phyloP scores from a whole-genome alignment of 371 early-diverging fungal species.

The Blastocladiella emersonii region DNA sequence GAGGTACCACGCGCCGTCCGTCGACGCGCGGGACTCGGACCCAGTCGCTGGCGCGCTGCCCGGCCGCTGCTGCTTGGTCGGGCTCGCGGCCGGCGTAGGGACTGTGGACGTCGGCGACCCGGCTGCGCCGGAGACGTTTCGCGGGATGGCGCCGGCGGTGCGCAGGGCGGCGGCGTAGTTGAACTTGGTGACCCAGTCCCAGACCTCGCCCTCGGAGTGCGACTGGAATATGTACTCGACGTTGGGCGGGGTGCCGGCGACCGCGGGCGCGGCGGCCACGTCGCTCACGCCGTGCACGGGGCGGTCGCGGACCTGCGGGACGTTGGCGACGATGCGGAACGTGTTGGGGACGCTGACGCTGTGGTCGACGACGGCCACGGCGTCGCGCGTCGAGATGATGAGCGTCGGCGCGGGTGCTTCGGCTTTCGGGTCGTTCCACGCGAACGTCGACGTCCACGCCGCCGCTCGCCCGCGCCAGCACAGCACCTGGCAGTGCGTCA shows the following conservation, averaged over 20 bases:
- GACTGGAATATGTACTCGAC: conserved; percentile 56
- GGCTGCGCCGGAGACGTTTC: no score
- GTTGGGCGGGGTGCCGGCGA: no score
- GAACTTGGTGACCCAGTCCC: conserved; percentile 66
- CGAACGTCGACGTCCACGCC: conserved; percentile 10
- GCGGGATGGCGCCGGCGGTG: no score
- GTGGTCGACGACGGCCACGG: conserved; percentile 54
- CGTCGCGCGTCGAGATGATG: conserved; percentile 46
- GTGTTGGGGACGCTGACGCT: conserved; percentile 58
- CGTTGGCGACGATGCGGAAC: conserved; percentile 53
- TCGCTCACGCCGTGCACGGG: conserved; percentile 16
- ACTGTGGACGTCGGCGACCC: no score
- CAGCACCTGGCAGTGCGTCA: no score
- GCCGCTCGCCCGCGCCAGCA: conserved; percentile 5
- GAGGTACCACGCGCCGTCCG: no score
- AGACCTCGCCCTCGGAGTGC: conserved; percentile 46
- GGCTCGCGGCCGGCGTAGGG: no score
- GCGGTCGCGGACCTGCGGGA: conserved; percentile 6
- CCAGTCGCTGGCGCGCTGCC: no score
- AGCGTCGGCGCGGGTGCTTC: conserved; percentile 30
- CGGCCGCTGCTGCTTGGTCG: no score
- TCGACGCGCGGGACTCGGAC: no score
- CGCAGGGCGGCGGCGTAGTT: conserved; percentile 66
- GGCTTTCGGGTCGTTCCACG: conserved; percentile 10
- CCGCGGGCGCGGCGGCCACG: no score